These are phyloP conservation scores for Herpomyces periplanetae DNA, from an alignment of 2,329 filamentous ascomycete species.

Conservation along the genomic window DNA sequence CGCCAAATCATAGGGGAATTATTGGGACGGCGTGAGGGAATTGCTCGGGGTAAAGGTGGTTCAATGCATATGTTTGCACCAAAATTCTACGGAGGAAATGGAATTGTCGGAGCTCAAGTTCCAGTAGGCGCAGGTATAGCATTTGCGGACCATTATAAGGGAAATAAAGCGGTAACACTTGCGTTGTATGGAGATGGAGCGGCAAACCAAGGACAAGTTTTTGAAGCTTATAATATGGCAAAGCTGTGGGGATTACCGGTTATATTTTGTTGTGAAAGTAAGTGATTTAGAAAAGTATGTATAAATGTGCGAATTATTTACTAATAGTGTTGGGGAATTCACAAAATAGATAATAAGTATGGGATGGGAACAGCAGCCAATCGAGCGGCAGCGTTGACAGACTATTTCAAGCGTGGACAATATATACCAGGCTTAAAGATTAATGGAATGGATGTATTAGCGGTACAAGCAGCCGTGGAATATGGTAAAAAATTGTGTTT, in stretches of 20 bases:
- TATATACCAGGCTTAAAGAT: slow-evolving; percentile 98
- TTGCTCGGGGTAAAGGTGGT: slow-evolving; percentile 91
- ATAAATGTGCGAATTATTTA: too few relatives aligned
- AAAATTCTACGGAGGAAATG: slow-evolving; percentile 93
- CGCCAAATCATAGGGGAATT: slow-evolving; percentile 85
- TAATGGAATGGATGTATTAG: slow-evolving; percentile 96
- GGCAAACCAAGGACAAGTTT: slow-evolving; percentile 95
- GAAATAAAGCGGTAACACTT: slow-evolving; percentile 46
- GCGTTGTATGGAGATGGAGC: slow-evolving; percentile 91
- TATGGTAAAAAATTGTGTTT: slow-evolving; percentile 64
- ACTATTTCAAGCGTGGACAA: slow-evolving; percentile 99
- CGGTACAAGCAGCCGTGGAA: slow-evolving; percentile 77
- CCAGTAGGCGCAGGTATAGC: slow-evolving; percentile 83
- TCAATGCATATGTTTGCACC: slow-evolving; percentile 99
- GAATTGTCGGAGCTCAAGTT: slow-evolving; percentile 93
- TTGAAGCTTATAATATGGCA: slow-evolving; percentile 99
- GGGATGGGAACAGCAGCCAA: slow-evolving; percentile 92
- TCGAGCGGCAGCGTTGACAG: slow-evolving; percentile 73
- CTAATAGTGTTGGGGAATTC: too few relatives aligned
- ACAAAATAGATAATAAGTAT: slow-evolving; percentile 96
- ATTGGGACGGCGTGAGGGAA: slow-evolving; percentile 71
- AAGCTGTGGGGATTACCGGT: slow-evolving; percentile 91
- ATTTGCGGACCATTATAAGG: slow-evolving; percentile 81
- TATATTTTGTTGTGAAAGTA: slow-evolving; percentile 93
- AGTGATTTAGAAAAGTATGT: too few relatives aligned